Percentiles rank a stretch among this genome's conserved stretches.
Conservation (phyloP, 345 rosid genomes). For the Hypericum perforatum region DNA sequence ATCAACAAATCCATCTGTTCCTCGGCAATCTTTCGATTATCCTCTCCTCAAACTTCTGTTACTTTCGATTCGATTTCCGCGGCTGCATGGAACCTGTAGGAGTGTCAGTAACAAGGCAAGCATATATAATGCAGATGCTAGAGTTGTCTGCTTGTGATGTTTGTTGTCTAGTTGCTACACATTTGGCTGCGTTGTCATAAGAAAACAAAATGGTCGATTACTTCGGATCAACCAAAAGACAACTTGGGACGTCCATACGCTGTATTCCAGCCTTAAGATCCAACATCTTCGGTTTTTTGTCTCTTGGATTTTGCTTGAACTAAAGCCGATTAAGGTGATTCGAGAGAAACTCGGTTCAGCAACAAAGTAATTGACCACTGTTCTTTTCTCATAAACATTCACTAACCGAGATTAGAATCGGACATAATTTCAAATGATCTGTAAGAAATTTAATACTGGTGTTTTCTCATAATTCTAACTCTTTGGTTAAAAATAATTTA, state of each 20-base stretch:
- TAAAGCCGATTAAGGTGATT: too few species aligned
- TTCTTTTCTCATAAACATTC: too few species aligned
- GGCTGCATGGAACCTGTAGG: neutral
- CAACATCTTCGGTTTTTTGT: too few species aligned
- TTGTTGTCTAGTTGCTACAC: conserved; percentile 4
- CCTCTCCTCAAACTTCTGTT: neutral
- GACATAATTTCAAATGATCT: too few species aligned
- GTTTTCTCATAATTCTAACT: too few species aligned
- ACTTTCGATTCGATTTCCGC: neutral
- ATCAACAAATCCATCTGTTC: conserved; percentile 26
- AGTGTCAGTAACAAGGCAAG: neutral
- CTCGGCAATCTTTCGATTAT: neutral
- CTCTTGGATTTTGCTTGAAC: too few species aligned
- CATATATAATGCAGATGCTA: conserved; percentile 6
- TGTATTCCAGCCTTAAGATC: neutral
- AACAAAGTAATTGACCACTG: too few species aligned
- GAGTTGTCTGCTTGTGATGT: conserved; percentile 2
- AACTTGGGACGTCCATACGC: conserved; percentile 1
- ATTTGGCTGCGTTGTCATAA: neutral
- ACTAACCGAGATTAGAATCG: too few species aligned
- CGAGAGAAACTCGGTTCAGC: too few species aligned
- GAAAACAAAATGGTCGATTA: conserved; percentile 13
- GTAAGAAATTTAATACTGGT: too few species aligned
- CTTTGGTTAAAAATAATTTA: too few species aligned
- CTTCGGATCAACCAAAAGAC: conserved; percentile 8